Base-by-base conservation (phyloP, 2,329 filamentous ascomycete genomes). In the Seiridium unicorne region DNA sequence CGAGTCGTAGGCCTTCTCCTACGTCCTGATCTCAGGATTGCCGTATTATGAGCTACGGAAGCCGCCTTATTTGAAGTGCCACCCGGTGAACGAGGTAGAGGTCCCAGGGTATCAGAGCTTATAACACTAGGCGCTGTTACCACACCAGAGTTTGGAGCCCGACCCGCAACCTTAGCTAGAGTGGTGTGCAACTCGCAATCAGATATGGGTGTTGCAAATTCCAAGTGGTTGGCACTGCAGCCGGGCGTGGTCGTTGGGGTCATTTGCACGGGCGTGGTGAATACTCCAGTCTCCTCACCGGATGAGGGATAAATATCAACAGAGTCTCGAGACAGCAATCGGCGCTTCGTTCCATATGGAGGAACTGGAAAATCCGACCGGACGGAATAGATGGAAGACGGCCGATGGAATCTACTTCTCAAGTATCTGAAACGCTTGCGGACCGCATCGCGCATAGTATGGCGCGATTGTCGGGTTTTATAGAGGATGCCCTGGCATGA, bases 271-370 rank as follows among this genome's bases (percentile, higher is more conserved):
- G 57, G 49, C 32, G 42, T 38, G 34, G 71, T 70, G 54, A 66
- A 72, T 4, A 71, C 38, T 2, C 67, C 69, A 7, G 61, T 67
- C 49, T 71, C 70, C 11, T 70, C 66, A 4, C 68, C 66, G 3
- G 70, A 71, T 10, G 69, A 70, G 5, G 69, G 68, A 64, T 64
- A 70, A 2, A 68, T 66, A 35, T 70, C 67, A 13, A 63, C 60
- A 8, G 68, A 69, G 36, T 68, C 65, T 4, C 71, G 69, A 9
- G 71, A 67, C 6, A 68, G 62, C 35, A 66, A 62, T 6, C 70
- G 69, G 4, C 69, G 69, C 47, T 69, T 66, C 36, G 63, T 69
- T 9, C 64, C 66, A 32, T 62, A 49, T 0, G 60, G 69, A 3
- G 65, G 67, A 1, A 64, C 65, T 53, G 68, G 65, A 26, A 70